Evolutionary conservation across 768 basidiomycete genomes (phyloP).

Genomic region (Trametes meyenii): DNA sequence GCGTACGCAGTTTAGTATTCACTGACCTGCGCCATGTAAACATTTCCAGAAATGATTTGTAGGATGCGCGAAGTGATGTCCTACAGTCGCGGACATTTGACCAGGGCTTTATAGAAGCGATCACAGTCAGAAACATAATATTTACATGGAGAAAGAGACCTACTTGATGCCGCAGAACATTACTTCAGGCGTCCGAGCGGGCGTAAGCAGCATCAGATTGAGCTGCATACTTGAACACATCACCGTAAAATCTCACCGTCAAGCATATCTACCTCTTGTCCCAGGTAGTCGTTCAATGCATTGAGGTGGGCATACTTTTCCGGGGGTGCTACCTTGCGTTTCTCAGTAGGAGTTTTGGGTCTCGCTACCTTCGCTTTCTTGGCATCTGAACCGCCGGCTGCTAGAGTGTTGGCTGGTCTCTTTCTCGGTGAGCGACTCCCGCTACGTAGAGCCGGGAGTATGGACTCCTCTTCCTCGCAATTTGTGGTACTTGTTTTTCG

Average conservation of each 20-base stretch:
- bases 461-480: constrained; percentile 1
- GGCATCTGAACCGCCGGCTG: background rate
- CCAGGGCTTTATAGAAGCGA: constrained; percentile 55
- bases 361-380: background rate
- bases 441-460: background rate
- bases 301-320: constrained; percentile 56
- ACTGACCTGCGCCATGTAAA: constrained; percentile 62
- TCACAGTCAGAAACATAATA: background rate
- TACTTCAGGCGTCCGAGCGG: constrained; percentile 46
- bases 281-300: constrained; percentile 54
- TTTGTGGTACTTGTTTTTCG: background rate
- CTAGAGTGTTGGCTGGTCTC: background rate
- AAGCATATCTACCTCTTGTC: constrained; percentile 40
- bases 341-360: constrained; percentile 31
- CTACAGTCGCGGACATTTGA: constrained; percentile 62
- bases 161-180: constrained; percentile 89
- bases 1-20: background rate
- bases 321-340: constrained; percentile 50
- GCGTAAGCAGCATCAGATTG: background rate
- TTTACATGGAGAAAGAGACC: constrained; percentile 19
- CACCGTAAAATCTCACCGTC: constrained; percentile 47
- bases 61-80: constrained; percentile 80
- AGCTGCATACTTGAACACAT: background rate
- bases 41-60: constrained; percentile 86
- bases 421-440: background rate